Percentiles rank a stretch among this genome's conserved stretches.
phyloP scores from a whole-genome alignment of 495 filamentous ascomycete species.

The Neurospora terricola region DNA sequence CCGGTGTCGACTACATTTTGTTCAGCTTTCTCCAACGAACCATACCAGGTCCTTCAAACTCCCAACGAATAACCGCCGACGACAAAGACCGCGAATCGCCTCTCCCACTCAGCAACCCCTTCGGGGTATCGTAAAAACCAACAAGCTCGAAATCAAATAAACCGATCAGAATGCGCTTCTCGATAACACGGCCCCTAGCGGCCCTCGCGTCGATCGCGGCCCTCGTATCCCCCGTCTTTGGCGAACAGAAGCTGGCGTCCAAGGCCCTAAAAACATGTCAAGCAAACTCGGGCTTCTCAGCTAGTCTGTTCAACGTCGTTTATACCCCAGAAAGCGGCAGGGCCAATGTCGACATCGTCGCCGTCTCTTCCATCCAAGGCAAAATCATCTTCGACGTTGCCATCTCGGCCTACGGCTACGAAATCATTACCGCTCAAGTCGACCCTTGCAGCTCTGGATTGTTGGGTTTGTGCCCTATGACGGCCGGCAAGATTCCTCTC shows the following conservation, averaged over 20 bases:
- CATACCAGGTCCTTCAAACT: neutral
- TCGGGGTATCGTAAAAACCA: neutral
- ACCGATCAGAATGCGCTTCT: neutral
- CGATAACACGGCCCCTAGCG: constrained; percentile 14
- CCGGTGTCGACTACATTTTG: neutral
- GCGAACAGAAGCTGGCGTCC: constrained; percentile 46
- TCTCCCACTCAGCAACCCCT: neutral
- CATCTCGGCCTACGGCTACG: constrained; percentile 76
- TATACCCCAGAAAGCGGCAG: constrained; percentile 70
- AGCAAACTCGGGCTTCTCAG: constrained; percentile 67
- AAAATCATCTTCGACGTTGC: constrained; percentile 69
- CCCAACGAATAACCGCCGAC: neutral
- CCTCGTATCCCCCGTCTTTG: constrained; percentile 15
- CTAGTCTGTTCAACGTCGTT: constrained; percentile 69
- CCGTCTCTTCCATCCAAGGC: constrained; percentile 74
- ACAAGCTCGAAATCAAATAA: neutral
- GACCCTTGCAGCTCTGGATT: constrained; percentile 67
- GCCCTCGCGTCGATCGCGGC: constrained; percentile 17
- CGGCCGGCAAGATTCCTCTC: constrained; percentile 70
- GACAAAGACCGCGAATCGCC: neutral
- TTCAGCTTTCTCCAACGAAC: neutral
- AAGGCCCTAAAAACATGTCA: constrained; percentile 71
- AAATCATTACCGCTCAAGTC: constrained; percentile 50
- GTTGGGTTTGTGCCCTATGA: constrained; percentile 88
- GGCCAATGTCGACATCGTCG: constrained; percentile 66